These are phyloP conservation scores for Hanseniaspora jakobsenii DNA, from an alignment of 805 yeast species.

Conservation along the genomic window DNA sequence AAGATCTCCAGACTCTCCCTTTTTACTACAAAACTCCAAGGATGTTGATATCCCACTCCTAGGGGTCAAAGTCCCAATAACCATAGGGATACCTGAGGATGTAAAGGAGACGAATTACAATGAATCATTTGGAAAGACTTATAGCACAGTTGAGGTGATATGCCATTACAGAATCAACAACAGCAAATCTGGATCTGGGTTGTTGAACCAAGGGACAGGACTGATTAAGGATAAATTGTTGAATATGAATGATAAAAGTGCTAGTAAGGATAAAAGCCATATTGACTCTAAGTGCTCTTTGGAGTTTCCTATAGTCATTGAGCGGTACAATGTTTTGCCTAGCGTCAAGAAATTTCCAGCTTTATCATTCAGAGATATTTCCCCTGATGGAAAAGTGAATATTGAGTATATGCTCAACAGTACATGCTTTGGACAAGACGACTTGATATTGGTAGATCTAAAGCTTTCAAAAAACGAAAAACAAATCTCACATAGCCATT, in stretches of 20 bases:
- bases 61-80: constrained; percentile 48
- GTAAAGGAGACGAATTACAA: constrained; percentile 42
- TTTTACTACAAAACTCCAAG: no score
- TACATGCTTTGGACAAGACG: constrained; percentile 49
- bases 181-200: background rate
- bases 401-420: constrained; percentile 38
- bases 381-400: constrained; percentile 39
- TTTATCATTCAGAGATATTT: constrained; percentile 32
- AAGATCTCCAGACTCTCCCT: no score
- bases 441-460: constrained; percentile 32
- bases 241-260: constrained; percentile 24
- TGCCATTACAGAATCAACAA: constrained; percentile 12
- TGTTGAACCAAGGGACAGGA: no score
- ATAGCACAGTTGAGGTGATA: constrained; percentile 31
- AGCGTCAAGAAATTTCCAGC: constrained; percentile 45
- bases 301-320: constrained; percentile 42
- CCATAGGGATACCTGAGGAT: constrained; percentile 44
- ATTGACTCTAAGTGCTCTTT: constrained; percentile 11
- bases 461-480: constrained; percentile 33
- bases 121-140: constrained; percentile 36
- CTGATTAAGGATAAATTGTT: no score
- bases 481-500: constrained; percentile 16
- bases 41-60: constrained; percentile 27
- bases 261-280: constrained; percentile 25
- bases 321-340: constrained; percentile 46